A percentile compares a stretch with the other conserved stretches of the same genome.
These are phyloP conservation scores for Coniosporium tulheliwenetii DNA, from an alignment of 2,329 filamentous ascomycete species.

Conservation along the genomic window DNA sequence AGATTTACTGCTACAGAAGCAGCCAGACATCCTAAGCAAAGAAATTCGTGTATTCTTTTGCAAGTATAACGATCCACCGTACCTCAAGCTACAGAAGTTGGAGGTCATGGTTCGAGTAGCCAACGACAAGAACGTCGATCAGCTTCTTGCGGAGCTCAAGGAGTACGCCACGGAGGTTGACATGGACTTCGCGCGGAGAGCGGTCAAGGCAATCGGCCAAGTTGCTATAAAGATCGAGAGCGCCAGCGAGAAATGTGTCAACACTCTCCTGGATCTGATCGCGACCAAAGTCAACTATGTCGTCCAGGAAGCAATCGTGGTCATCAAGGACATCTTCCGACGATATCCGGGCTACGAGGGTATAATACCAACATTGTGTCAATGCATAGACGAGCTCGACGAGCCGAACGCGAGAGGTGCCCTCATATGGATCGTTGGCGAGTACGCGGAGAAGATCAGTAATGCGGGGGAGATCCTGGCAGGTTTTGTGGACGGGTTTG, in stretches of 20 bases:
- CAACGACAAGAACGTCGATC: slow-evolving; percentile 91
- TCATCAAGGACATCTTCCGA: slow-evolving; percentile 95
- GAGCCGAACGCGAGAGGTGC: slow-evolving; percentile 83
- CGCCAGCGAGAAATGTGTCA: slow-evolving; percentile 89
- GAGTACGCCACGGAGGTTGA: slow-evolving; percentile 97
- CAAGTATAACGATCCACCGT: slow-evolving; percentile 98
- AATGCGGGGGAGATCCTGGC: slow-evolving; percentile 92
- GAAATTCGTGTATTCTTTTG: slow-evolving; percentile 98
- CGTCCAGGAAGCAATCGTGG: slow-evolving; percentile 95
- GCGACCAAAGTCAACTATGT: slow-evolving; percentile 98
- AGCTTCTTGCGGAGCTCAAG: slow-evolving; percentile 83
- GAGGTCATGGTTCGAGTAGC: slow-evolving; percentile 99
- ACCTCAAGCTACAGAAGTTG: slow-evolving; percentile 92
- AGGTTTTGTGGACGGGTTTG: slow-evolving; percentile 85
- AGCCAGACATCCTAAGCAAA: slow-evolving; percentile 92
- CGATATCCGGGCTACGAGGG: slow-evolving; percentile 97
- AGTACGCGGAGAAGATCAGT: slow-evolving; percentile 98
- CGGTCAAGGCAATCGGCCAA: slow-evolving; percentile 92
- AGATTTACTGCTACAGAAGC: slow-evolving; percentile 85
- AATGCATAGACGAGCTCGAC: slow-evolving; percentile 93
- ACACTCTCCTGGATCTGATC: slow-evolving; percentile 82
- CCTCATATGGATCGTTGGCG: slow-evolving; percentile 96
- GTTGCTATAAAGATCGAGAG: slow-evolving; percentile 97
- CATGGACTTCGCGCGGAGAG: slow-evolving; percentile 94
- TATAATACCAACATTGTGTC: slow-evolving; percentile 89